Evolutionary conservation across 2,329 filamentous ascomycete genomes (phyloP).

Genomic region (Exophiala calicioides): DNA sequence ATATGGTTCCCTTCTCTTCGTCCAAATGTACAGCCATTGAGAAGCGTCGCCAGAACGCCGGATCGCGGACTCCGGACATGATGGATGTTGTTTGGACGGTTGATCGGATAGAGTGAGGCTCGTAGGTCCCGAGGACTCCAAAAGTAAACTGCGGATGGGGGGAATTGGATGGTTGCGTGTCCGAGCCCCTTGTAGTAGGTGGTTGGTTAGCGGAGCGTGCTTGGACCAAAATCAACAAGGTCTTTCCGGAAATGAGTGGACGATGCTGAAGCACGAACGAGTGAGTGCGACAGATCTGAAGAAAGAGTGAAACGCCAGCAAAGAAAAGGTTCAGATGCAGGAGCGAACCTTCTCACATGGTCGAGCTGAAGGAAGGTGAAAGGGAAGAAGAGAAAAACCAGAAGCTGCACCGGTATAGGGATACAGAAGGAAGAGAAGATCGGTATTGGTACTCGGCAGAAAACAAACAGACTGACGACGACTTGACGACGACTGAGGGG

Average conservation of each 20-base stretch:
- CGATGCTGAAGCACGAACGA: conserved; percentile 32
- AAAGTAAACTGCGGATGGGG: too few relatives aligned
- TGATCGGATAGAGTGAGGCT: too few relatives aligned
- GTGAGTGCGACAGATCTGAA: conserved; percentile 31
- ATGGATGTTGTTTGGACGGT: conserved; percentile 1
- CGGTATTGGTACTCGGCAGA: too few relatives aligned
- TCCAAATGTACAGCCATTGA: conserved; percentile 59
- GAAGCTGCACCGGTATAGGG: conserved; percentile 4
- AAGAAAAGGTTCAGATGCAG: conserved; percentile 2
- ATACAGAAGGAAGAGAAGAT: too few relatives aligned
- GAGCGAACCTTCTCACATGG: conserved; percentile 19
- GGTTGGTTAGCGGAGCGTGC: too few relatives aligned
- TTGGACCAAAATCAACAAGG: background rate
- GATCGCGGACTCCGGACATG: conserved; percentile 58
- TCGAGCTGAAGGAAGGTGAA: conserved; percentile 9
- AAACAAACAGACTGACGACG: too few relatives aligned
- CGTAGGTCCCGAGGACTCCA: too few relatives aligned
- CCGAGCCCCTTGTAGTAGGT: too few relatives aligned
- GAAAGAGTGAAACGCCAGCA: background rate
- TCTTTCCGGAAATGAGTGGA: conserved; percentile 27
- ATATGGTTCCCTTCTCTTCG: conserved; percentile 42
- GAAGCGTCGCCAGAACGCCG: conserved; percentile 63
- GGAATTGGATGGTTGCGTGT: conserved; percentile 9
- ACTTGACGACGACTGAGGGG: too few relatives aligned
- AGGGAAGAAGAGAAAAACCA: conserved; percentile 9